phyloP scores from a whole-genome alignment of 129 eudicot genomes.

The Pittosporum tobira region DNA sequence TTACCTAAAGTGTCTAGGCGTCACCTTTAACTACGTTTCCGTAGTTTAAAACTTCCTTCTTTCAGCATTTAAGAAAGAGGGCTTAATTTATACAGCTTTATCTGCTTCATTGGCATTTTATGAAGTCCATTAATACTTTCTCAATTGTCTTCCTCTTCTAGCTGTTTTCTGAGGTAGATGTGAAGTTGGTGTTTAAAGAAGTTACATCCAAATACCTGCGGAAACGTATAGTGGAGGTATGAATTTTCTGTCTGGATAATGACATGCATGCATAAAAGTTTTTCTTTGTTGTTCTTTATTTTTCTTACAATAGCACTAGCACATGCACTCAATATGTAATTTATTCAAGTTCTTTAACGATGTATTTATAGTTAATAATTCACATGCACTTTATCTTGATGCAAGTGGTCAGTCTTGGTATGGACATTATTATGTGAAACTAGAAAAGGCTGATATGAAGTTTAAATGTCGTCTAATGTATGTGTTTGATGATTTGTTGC shows the following conservation, averaged over 20 bases:
- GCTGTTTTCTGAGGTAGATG: slow-evolving; percentile 96
- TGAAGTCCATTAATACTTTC: background rate
- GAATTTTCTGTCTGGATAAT: slow-evolving; percentile 1
- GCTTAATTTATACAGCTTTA: slow-evolving; percentile 4
- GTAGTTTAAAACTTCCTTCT: background rate
- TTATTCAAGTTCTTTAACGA: too few species aligned
- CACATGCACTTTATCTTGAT: too few species aligned
- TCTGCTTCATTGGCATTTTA: background rate
- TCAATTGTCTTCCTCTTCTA: slow-evolving; percentile 23
- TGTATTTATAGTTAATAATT: too few species aligned
- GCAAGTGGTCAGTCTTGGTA: background rate
- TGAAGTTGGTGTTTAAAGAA: slow-evolving; percentile 85
- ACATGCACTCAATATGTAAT: too few species aligned
- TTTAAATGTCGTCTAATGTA: too few species aligned
- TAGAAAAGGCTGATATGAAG: too few species aligned
- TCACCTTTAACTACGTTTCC: background rate
- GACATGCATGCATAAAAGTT: background rate
- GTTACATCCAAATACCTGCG: slow-evolving; percentile 80
- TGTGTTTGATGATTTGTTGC: too few species aligned
- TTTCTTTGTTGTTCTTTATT: background rate
- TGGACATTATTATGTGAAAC: too few species aligned
- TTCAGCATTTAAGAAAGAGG: slow-evolving; percentile 1
- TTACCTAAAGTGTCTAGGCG: background rate
- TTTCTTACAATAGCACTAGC: background rate
- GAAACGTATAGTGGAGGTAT: slow-evolving; percentile 91